Evolutionary conservation across 2,329 filamentous ascomycete genomes (phyloP).

Genomic region (Ascochyta lentis): DNA sequence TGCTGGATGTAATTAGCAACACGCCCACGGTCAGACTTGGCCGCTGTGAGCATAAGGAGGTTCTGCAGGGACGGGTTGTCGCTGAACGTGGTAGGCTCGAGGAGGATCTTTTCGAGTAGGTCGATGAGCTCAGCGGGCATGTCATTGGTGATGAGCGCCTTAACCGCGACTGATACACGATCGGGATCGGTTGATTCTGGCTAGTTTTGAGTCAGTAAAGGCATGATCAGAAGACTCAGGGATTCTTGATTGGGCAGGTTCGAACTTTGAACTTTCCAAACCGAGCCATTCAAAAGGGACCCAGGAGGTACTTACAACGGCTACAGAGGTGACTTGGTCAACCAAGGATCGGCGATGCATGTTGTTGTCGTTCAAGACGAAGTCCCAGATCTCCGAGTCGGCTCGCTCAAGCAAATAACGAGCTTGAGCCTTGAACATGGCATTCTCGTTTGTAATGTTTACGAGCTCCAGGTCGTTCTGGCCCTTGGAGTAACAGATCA

Average conservation of each 20-base stretch:
- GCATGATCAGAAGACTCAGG: neutral
- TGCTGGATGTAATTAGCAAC: conserved; percentile 97
- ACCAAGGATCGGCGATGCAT: conserved; percentile 91
- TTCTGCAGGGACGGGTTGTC: conserved; percentile 98
- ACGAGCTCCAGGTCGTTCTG: conserved; percentile 97
- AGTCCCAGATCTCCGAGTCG: conserved; percentile 90
- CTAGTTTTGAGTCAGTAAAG: neutral
- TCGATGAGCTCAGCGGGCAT: conserved; percentile 95
- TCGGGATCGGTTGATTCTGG: conserved; percentile 78
- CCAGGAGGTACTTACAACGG: conserved; percentile 61
- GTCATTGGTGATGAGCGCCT: conserved; percentile 89
- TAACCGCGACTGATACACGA: conserved; percentile 92
- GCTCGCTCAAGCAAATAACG: conserved; percentile 91
- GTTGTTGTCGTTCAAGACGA: conserved; percentile 95
- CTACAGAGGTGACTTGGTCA: conserved; percentile 94
- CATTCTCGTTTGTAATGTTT: conserved; percentile 97
- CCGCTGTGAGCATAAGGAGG: conserved; percentile 92
- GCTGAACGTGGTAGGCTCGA: conserved; percentile 99
- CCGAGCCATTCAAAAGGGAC: neutral
- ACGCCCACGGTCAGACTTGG: conserved; percentile 92
- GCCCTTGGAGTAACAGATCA: conserved; percentile 94
- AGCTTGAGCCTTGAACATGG: conserved; percentile 99
- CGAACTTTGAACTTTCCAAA: neutral
- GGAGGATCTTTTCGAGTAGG: conserved; percentile 96
- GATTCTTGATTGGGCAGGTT: neutral